Evolutionary conservation across 2,329 filamentous ascomycete genomes (phyloP), one percentile per base, ranked within the genome.

Genomic region (Arthrobotrys pseudoclavata): DNA sequence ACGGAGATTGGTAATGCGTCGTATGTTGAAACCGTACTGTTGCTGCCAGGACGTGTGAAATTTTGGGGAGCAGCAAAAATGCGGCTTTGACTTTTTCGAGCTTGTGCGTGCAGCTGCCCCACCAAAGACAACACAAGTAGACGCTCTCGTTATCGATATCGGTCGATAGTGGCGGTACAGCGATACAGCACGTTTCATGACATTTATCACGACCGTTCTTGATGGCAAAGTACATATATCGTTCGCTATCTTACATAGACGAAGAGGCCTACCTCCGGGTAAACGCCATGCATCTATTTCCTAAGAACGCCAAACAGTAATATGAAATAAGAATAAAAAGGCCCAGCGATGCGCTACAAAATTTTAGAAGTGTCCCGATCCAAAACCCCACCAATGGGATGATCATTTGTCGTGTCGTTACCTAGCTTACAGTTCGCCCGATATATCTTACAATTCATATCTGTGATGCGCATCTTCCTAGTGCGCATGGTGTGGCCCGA

Each of bases 1-100:
- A 45, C 15, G 50, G 48, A 13, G 26, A 26, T 57, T 66, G 37
- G 60, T 66, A 47, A 66, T 55, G 57, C 57, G 68, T 52, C 31
- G 57, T 63, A 61, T 37, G 55, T 40, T 55, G 9, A 47, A 71
- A n/a, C 42, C 20, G 42, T 20, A 45, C 42, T 18, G 15, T 22
- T 7, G 45, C 67, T 62, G n/a, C 7, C 48, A 53, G 26, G 69
- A 70, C 66, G 57, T 76, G 63, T 69, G 72, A 77, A 77, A 77
- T 77, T 77, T 77, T 62, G 74, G 48, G 48, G 34, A 60, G 45
- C 26, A 69, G 67, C 67, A 71, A 71, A 76, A 77, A 70, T 71
- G 74, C 74, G 61, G 74, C 74, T 71, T 76, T 71, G 67, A 71
- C 74, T 77, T 77, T 77, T 77, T 76, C 42, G 57, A 76, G 70